Base-by-base conservation (phyloP, 495 filamentous ascomycete species). In the Niebla homalea region DNA sequence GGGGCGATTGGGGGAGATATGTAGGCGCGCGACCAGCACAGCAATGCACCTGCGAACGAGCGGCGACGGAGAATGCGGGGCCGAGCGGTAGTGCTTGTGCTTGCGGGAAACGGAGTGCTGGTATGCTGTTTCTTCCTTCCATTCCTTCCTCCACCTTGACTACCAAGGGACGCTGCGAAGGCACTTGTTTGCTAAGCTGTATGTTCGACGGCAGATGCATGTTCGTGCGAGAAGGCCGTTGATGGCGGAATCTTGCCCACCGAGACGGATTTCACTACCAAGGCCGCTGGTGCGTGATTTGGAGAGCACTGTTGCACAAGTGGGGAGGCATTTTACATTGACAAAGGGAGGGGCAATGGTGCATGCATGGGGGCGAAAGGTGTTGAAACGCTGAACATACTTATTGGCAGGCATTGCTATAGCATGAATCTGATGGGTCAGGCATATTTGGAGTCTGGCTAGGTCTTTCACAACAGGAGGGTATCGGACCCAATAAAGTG, bases 201-300 rank as follows among this genome's bases (percentile, higher is more conserved):
- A 4, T 12, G 16, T 39, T 42, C 14, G 29, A 32, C 22, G 18
- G 40, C 42, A 87, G 85, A 73, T 66, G 81, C 84, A 3, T 93
- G 87, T 71, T 89, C 83, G 12, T 94, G 88, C 64, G 84, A 87
- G 67, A 88, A 83, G 58, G 83, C 78, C 7, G 60, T 71, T 36
- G 74, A 74, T 48, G 70, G 73, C 52, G 68, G 67, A 35, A 50
- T 73, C 48, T 65, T 77, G 2, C 70, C 72, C 18, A 70, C 76
- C 57, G 87, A 94, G 76, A 81, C 70, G 42, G 87, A 94, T 60
- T 92, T 90, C 65, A 94, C 87, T 36, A 84, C 81, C 52, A 76
- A 76, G 67, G 40, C 48, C 3, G 29, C 29, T 32, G 29, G 29
- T 32, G 29, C 29, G 3, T 32, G 29, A 32, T 7, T 32, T 7